phyloP scores from a whole-genome alignment of 1,284 basidiomycete genomes.

The Blastosporella zonata region DNA sequence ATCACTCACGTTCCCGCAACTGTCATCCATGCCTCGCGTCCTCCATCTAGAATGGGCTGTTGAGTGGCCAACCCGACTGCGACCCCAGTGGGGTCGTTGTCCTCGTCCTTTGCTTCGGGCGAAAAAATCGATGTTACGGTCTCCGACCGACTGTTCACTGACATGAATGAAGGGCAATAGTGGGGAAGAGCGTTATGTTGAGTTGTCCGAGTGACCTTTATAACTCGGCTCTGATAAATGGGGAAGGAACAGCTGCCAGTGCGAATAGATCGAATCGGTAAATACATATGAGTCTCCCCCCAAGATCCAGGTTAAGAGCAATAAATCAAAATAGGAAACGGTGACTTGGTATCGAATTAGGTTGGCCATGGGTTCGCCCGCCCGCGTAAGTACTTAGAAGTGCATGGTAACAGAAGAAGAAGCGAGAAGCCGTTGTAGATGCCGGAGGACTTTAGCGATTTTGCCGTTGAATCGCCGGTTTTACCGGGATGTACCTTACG shows the following conservation, averaged over 20 bases:
- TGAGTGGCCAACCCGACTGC: neutral
- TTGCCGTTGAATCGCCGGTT: slow-evolving; percentile 10
- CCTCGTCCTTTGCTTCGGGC: slow-evolving; percentile 1
- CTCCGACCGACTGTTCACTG: slow-evolving; percentile 8
- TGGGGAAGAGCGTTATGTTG: neutral
- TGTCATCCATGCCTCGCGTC: slow-evolving; percentile 31
- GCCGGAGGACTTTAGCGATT: neutral
- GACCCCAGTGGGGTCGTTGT: neutral
- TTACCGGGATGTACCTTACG: neutral
- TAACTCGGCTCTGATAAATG: slow-evolving; percentile 9
- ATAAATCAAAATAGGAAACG: slow-evolving; percentile 6
- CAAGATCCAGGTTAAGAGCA: neutral
- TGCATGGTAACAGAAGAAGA: neutral
- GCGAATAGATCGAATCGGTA: slow-evolving; percentile 9
- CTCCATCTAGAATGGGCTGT: slow-evolving; percentile 14
- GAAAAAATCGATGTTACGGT: slow-evolving; percentile 2
- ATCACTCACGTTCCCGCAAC: slow-evolving; percentile 29
- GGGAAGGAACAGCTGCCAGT: slow-evolving; percentile 8
- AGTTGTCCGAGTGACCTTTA: slow-evolving; percentile 1
- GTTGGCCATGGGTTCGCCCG: slow-evolving; percentile 8
- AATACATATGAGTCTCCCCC: neutral
- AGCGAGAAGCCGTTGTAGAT: slow-evolving; percentile 1
- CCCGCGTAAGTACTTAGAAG: slow-evolving; percentile 10
- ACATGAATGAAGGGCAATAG: slow-evolving; percentile 5
- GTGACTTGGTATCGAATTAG: slow-evolving; percentile 6